A percentile compares a stretch with the other conserved stretches of the same genome.
Evolutionary conservation across 495 filamentous ascomycete genomes (phyloP).

Genomic region (Penicillium desertorum): DNA sequence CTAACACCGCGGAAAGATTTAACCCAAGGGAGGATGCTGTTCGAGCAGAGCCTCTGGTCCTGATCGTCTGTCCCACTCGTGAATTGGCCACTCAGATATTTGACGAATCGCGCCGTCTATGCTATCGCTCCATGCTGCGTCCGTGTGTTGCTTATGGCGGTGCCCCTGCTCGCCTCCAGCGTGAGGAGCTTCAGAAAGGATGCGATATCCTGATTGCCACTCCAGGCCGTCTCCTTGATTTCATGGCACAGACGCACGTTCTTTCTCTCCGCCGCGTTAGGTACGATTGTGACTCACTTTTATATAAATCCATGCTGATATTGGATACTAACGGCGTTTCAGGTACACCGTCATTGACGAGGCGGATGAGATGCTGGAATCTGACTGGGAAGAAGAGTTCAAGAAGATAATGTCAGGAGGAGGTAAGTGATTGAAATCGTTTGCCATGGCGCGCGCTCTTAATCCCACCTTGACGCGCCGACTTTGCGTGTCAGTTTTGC

Average conservation of each 20-base stretch:
- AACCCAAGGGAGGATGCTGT: constrained; percentile 44
- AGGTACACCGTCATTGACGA: constrained; percentile 90
- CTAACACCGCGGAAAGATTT: constrained; percentile 52
- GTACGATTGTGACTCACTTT: constrained; percentile 39
- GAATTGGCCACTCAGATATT: constrained; percentile 94
- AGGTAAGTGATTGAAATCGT: constrained; percentile 50
- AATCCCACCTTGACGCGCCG: neutral
- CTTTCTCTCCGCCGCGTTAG: constrained; percentile 74
- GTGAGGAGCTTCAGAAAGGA: constrained; percentile 70
- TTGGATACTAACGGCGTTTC: constrained; percentile 7
- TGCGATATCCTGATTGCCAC: constrained; percentile 90
- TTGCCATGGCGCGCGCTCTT: neutral
- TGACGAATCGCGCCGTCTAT: constrained; percentile 84
- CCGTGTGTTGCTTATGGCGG: constrained; percentile 92
- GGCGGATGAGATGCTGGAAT: constrained; percentile 83
- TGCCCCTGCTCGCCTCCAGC: constrained; percentile 62
- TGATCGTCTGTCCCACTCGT: constrained; percentile 82
- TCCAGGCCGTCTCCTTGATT: constrained; percentile 80
- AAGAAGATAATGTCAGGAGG: constrained; percentile 71
- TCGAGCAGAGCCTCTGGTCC: constrained; percentile 78
- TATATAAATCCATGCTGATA: neutral
- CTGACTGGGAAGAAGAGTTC: constrained; percentile 73
- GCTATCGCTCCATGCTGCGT: constrained; percentile 91
- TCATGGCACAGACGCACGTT: constrained; percentile 66
- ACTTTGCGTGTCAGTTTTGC: neutral